Conservation (phyloP, 441 rosid species). For the Aleurites moluccanus region DNA sequence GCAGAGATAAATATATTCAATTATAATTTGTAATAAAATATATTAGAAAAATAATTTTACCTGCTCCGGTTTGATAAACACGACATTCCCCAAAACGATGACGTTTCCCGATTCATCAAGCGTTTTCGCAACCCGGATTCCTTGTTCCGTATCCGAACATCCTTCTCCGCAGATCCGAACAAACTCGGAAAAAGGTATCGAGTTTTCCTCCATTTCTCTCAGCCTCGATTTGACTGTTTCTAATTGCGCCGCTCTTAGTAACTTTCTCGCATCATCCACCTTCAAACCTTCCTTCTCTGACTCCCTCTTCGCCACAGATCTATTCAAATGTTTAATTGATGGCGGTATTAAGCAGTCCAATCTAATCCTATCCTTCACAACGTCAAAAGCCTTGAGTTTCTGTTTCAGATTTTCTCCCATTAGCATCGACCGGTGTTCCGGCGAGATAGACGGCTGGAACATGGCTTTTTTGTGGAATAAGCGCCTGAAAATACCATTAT, state of each 20-base stretch:
- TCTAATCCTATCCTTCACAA: constrained; percentile 54
- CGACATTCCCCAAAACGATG: constrained; percentile 65
- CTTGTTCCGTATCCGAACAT: constrained; percentile 62
- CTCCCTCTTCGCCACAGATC: constrained; percentile 23
- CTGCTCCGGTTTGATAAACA: constrained; percentile 76
- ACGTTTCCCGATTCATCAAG: constrained; percentile 84
- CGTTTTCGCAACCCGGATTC: constrained; percentile 47
- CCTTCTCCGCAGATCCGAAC: constrained; percentile 60
- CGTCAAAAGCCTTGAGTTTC: constrained; percentile 49
- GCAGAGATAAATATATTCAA: neutral
- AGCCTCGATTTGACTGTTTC: constrained; percentile 67
- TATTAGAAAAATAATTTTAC: constrained; percentile 32
- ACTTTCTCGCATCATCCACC: constrained; percentile 68
- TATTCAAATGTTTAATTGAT: constrained; percentile 10
- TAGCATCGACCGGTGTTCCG: constrained; percentile 35
- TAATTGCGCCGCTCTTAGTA: constrained; percentile 66
- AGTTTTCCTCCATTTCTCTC: constrained; percentile 48
- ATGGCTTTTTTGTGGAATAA: constrained; percentile 46
- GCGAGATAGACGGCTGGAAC: constrained; percentile 20
- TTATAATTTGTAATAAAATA: neutral
- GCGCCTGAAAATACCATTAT: constrained; percentile 43
- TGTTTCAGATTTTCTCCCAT: constrained; percentile 47
- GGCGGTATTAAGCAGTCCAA: constrained; percentile 52
- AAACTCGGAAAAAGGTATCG: constrained; percentile 62
- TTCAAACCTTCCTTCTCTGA: constrained; percentile 35